These are phyloP conservation scores for Sporothrix globosa DNA, from an alignment of 2,329 filamentous ascomycete genomes.

Conservation along the genomic window DNA sequence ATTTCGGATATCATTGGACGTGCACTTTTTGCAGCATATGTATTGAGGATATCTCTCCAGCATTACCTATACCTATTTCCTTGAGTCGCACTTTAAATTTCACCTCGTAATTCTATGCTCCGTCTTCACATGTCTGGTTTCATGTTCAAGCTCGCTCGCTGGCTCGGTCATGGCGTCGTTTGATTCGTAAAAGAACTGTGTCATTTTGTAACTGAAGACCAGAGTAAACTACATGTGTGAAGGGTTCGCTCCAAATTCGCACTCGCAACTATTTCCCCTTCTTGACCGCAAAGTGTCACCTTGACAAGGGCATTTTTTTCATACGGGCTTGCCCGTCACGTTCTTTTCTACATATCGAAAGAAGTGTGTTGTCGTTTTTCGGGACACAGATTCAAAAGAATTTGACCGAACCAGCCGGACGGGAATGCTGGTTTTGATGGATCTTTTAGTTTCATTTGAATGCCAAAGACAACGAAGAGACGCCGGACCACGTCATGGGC, in stretches of 20 bases:
- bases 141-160: background rate
- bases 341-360: too few species aligned
- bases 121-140: background rate
- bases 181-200: too few species aligned
- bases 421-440: background rate
- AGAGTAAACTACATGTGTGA: background rate
- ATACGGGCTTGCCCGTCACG: background rate
- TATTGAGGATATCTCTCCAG: background rate
- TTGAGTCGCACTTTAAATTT: background rate
- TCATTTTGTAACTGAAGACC: background rate
- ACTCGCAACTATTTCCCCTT: background rate
- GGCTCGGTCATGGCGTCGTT: background rate
- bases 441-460: background rate
- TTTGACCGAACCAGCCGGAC: conserved; percentile 15
- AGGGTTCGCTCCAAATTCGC: background rate
- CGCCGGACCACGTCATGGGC: background rate
- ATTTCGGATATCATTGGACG: background rate
- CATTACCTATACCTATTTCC: background rate
- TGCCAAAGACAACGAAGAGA: background rate
- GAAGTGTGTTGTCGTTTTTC: too few species aligned
- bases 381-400: background rate
- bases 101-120: background rate
- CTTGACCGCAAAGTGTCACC: background rate
- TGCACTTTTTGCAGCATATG: conserved; percentile 21
- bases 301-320: background rate